Evolutionary conservation across 139 green algal genomes (phyloP).

Genomic region (Pseudopediastrum boryanum): DNA sequence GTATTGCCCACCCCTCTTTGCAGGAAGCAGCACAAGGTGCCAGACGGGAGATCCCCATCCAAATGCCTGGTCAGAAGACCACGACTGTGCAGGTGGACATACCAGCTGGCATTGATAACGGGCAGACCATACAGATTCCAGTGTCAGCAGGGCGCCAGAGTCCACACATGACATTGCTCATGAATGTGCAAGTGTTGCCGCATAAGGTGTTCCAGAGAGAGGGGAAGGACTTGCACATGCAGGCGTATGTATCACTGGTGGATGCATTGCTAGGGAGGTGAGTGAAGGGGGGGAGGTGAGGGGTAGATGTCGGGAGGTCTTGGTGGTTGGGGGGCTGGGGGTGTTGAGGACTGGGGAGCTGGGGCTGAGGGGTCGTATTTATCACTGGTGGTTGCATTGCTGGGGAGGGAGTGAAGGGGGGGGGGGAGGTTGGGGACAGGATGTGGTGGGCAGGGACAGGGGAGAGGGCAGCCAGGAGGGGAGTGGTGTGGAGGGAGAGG

Average conservation of each 20-base stretch:
- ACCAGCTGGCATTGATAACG: constrained; percentile 64
- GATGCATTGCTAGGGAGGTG: constrained; percentile 63
- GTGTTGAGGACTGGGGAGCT: no score
- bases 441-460: no score
- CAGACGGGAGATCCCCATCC: constrained; percentile 41
- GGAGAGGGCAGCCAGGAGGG: no score
- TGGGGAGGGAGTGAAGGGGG: no score
- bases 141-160: background rate
- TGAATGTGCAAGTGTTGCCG: constrained; percentile 60
- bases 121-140: constrained; percentile 49
- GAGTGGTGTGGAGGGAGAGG: no score
- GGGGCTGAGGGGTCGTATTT: background rate
- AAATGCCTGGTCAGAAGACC: constrained; percentile 26
- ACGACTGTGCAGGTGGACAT: constrained; percentile 60
- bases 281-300: constrained; percentile 23
- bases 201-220: constrained; percentile 54
- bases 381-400: background rate
- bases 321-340: no score
- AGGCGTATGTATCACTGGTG: constrained; percentile 48
- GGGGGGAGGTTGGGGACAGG: no score
- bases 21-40: constrained; percentile 71
- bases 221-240: constrained; percentile 55
- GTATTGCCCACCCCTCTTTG: constrained; percentile 15
- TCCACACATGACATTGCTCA: constrained; percentile 52
- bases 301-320: no score